Evolutionary conservation across 129 eudicot species (phyloP).

Genomic region (Helianthus tuberosus): DNA sequence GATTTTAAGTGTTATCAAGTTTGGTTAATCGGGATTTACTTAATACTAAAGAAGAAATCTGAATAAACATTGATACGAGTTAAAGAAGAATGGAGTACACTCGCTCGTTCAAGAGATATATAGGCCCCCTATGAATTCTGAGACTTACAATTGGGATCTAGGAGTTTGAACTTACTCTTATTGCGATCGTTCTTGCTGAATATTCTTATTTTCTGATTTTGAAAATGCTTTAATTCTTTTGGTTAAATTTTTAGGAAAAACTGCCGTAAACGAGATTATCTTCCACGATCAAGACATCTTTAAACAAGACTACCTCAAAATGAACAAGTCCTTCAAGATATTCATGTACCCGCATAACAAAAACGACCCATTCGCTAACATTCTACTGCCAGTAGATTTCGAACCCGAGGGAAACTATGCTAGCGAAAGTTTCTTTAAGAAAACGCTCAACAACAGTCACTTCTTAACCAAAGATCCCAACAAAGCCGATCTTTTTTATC

Average conservation of each 20-base stretch:
- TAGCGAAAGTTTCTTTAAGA: conserved; percentile 92
- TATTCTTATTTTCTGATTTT: neutral
- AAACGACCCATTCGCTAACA: conserved; percentile 83
- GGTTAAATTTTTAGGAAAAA: conserved; percentile 32
- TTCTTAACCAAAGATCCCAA: conserved; percentile 79
- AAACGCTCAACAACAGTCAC: conserved; percentile 65
- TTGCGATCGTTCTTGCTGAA: neutral
- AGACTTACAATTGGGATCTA: too few relatives aligned
- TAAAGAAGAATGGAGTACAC: too few relatives aligned
- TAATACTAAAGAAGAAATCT: too few relatives aligned
- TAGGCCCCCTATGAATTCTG: too few relatives aligned
- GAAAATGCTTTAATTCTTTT: neutral
- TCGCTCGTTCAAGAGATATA: too few relatives aligned
- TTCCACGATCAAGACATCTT: conserved; percentile 71
- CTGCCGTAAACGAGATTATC: conserved; percentile 34
- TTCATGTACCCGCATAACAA: conserved; percentile 69
- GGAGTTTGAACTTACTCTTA: too few relatives aligned
- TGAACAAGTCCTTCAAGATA: conserved; percentile 71
- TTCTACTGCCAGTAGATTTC: conserved; percentile 60
- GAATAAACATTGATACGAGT: too few relatives aligned
- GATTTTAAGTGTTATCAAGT: too few relatives aligned
- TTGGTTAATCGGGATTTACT: too few relatives aligned
- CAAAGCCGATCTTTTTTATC: conserved; percentile 74
- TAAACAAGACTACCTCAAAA: conserved; percentile 62
- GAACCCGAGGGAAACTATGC: conserved; percentile 96